Conservation (phyloP, 1,284 basidiomycete species). For the Coriolopsis trogii region DNA sequence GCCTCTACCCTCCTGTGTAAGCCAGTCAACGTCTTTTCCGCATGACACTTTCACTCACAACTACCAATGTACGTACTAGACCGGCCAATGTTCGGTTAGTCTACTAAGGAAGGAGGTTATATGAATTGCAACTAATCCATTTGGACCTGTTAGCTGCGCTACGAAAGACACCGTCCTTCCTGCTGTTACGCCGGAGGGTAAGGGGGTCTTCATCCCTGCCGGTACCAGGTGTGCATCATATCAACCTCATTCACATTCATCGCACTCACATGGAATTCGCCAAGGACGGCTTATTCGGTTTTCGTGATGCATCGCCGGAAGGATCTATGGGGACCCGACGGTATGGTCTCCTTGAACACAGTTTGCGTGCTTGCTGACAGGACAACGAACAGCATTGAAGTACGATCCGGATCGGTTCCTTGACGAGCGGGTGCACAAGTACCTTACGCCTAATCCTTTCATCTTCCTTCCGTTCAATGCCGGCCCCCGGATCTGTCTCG, state of each 20-base stretch:
- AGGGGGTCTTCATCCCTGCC: conserved; percentile 56
- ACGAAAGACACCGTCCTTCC: conserved; percentile 48
- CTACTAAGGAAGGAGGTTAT: too few relatives aligned
- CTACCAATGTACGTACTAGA: background rate
- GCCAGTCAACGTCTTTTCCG: conserved; percentile 11
- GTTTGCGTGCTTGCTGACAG: background rate
- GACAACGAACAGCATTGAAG: conserved; percentile 15
- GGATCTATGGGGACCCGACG: conserved; percentile 71
- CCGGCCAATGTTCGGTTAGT: too few relatives aligned
- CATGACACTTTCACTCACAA: background rate
- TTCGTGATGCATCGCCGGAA: conserved; percentile 63
- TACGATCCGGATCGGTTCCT: conserved; percentile 52
- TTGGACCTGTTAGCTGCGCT: conserved; percentile 26
- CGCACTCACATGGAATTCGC: too few relatives aligned
- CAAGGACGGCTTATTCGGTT: conserved; percentile 55
- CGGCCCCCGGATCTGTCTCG: conserved; percentile 51
- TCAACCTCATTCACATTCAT: background rate
- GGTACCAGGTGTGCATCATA: conserved; percentile 43
- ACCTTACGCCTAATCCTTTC: conserved; percentile 45
- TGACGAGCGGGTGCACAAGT: conserved; percentile 39
- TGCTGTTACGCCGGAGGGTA: conserved; percentile 44
- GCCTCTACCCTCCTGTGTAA: conserved; percentile 64
- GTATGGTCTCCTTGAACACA: conserved; percentile 29
- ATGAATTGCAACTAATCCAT: background rate
- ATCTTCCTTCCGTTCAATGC: conserved; percentile 54